Conservation (phyloP, 176 grass and related monocot species). For the Eleusine coracana region DNA sequence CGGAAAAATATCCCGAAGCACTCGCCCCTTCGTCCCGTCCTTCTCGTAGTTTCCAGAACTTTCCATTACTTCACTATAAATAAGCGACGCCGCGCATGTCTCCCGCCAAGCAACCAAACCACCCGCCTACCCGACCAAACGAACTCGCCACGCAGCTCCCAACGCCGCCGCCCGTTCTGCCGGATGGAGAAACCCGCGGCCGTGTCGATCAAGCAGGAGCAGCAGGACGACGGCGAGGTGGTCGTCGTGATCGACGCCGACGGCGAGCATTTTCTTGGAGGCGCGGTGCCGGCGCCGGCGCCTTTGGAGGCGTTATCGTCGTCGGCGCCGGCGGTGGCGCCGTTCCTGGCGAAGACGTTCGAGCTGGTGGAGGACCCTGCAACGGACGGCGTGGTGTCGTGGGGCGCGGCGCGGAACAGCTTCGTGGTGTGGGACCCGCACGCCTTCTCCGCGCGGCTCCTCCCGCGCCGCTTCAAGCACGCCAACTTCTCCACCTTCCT, state of each 20-base stretch:
- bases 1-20: neutral
- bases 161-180: neutral
- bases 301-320: neutral
- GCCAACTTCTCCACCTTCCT: conserved; percentile 60
- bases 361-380: conserved; percentile 51
- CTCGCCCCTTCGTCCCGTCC: neutral
- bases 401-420: conserved; percentile 55
- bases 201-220: conserved; percentile 34
- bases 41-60: conserved; percentile 53
- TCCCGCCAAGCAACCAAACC: conserved; percentile 31
- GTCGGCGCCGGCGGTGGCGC: conserved; percentile 21
- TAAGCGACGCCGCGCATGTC: neutral
- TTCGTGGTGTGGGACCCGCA: conserved; percentile 58
- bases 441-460: conserved; percentile 50
- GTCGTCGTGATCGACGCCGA: conserved; percentile 4
- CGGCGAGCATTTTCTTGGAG: neutral
- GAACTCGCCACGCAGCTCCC: neutral
- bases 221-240: neutral
- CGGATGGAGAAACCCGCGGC: conserved; percentile 33
- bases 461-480: conserved; percentile 60
- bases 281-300: neutral
- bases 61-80: conserved; percentile 17
- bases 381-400: conserved; percentile 56
- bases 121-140: neutral
- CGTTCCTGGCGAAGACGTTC: conserved; percentile 58